A percentile compares a stretch with the other conserved stretches of the same genome.
Conservation (phyloP, 179 eudicot genomes). For the Beta corolliflora region DNA sequence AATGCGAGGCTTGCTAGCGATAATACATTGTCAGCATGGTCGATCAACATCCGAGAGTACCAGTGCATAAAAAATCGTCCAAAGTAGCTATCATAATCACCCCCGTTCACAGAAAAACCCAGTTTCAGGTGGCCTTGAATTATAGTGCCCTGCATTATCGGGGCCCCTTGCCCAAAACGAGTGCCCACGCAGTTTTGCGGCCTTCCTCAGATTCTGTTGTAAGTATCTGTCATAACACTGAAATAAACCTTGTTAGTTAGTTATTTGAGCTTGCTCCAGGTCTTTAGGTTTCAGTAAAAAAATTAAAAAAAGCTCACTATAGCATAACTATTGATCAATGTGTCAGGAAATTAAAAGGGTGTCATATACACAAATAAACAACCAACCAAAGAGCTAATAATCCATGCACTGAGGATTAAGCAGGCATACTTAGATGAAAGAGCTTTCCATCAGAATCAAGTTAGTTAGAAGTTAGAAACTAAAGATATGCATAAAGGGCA, state of each 20-base stretch:
- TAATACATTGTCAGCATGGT: constrained; percentile 63
- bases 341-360: background rate
- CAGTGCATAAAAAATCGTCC: constrained; percentile 74
- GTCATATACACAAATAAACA: background rate
- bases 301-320: background rate
- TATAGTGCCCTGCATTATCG: constrained; percentile 71
- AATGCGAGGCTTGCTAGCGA: constrained; percentile 64
- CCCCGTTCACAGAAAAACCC: constrained; percentile 71
- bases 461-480: constrained; percentile 20
- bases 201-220: constrained; percentile 55
- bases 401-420: background rate
- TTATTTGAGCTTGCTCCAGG: background rate
- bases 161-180: constrained; percentile 70
- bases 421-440: background rate
- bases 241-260: constrained; percentile 1
- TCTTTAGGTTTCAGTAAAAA: background rate
- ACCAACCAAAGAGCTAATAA: background rate
- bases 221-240: constrained; percentile 77
- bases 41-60: constrained; percentile 58
- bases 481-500: background rate
- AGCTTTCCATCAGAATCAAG: background rate
- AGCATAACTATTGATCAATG: background rate
- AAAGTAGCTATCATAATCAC: constrained; percentile 68
- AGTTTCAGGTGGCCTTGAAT: constrained; percentile 61
- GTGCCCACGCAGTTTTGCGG: constrained; percentile 65